These are phyloP conservation scores for Ogataea trehaloabstinens DNA, from an alignment of 805 yeast genomes.

Conservation along the genomic window DNA sequence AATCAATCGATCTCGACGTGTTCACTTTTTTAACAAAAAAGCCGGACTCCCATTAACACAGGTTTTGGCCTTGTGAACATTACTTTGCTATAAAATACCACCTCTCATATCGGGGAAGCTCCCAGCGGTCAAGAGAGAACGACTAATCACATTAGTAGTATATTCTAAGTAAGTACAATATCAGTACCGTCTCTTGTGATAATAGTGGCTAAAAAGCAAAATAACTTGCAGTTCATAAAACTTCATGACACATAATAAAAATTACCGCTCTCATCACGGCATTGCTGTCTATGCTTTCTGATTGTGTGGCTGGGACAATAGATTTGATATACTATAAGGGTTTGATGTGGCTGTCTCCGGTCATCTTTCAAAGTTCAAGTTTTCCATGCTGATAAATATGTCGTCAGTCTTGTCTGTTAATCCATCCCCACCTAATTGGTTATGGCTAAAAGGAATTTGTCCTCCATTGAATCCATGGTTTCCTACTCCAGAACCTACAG, in stretches of 20 bases:
- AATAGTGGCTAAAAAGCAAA: background rate
- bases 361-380: constrained; percentile 26
- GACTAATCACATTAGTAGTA: too few species aligned
- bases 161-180: too few species aligned
- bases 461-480: constrained; percentile 5
- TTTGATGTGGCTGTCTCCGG: background rate
- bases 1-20: too few species aligned
- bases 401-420: constrained; percentile 24
- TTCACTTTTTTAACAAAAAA: too few species aligned
- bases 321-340: background rate
- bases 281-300: too few species aligned
- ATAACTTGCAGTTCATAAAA: constrained; percentile 1
- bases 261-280: constrained; percentile 1
- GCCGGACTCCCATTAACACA: too few species aligned
- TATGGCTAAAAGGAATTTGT: constrained; percentile 20
- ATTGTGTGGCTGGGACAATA: too few species aligned
- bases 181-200: too few species aligned
- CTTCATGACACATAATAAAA: constrained; percentile 15
- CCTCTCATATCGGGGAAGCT: too few species aligned
- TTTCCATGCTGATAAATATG: constrained; percentile 28
- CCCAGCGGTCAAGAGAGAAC: too few species aligned
- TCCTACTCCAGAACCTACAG: constrained; percentile 13
- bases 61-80: too few species aligned
- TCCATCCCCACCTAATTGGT: constrained; percentile 30
- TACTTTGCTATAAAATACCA: too few species aligned